phyloP scores from a whole-genome alignment of 257 asterid genomes.

The Mitragyna speciosa region DNA sequence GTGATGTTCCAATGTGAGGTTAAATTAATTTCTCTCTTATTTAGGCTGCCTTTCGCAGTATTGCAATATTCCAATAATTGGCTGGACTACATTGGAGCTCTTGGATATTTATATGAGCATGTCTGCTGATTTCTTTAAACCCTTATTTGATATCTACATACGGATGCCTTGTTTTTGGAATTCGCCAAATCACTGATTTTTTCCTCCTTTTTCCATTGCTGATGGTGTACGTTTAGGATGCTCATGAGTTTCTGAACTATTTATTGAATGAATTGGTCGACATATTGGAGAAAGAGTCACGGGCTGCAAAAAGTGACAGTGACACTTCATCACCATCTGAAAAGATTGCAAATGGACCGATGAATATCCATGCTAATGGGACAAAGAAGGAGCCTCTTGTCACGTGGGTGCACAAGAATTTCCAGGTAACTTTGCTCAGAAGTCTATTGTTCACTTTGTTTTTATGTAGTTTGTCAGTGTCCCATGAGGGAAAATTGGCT shows the following conservation, averaged over 20 bases:
- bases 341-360: constrained; percentile 65
- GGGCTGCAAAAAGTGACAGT: constrained; percentile 54
- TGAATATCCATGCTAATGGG: constrained; percentile 45
- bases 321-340: constrained; percentile 50
- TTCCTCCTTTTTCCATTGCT: not conserved
- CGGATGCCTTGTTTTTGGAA: not conserved
- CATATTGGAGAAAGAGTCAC: constrained; percentile 79
- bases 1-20: not conserved
- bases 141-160: not conserved
- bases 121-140: not conserved
- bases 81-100: not conserved
- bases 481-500: not conserved
- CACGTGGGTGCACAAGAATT: constrained; percentile 93
- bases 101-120: not conserved
- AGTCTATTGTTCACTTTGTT: constrained; percentile 4
- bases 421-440: constrained; percentile 54
- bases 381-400: constrained; percentile 58
- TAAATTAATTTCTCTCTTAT: not conserved
- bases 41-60: not conserved
- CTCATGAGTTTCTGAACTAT: constrained; percentile 87
- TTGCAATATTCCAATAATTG: not conserved
- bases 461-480: not conserved
- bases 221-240: constrained; percentile 48
- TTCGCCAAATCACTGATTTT: not conserved
- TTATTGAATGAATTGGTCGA: constrained; percentile 86